These are phyloP conservation scores for Spiraea crenata DNA, from an alignment of 331 rosid species.

Conservation along the genomic window DNA sequence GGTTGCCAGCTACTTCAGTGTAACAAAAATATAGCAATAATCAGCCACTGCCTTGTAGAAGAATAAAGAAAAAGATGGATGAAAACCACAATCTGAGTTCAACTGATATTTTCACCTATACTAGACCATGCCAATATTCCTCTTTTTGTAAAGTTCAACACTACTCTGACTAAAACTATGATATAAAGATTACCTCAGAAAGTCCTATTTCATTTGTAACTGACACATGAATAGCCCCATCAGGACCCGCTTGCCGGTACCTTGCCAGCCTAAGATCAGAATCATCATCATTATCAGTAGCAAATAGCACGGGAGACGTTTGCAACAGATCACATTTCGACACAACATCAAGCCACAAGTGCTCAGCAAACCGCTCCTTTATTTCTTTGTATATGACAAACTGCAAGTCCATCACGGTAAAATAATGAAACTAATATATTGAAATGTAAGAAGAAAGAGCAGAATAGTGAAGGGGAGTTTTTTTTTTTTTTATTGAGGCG, in stretches of 20 bases:
- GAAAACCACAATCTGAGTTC: background rate
- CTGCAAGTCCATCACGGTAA: conserved; percentile 43
- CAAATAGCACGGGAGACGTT: conserved; percentile 62
- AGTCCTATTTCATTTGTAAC: conserved; percentile 61
- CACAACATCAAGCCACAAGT: conserved; percentile 87
- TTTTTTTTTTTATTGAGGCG: background rate
- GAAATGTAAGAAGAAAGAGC: conserved; percentile 1
- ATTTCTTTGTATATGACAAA: conserved; percentile 77
- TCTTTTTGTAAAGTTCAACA: background rate
- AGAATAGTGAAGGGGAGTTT: background rate
- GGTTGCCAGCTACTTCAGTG: too few species aligned
- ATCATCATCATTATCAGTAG: conserved; percentile 49
- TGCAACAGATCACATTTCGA: conserved; percentile 76
- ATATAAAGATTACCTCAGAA: conserved; percentile 52
- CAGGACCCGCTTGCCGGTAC: conserved; percentile 71
- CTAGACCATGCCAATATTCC: background rate
- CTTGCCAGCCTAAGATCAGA: conserved; percentile 47
- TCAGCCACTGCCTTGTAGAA: background rate
- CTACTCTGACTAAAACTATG: background rate
- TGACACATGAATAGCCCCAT: conserved; percentile 73
- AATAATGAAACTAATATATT: background rate
- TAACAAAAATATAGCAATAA: too few species aligned
- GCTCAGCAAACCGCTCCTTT: conserved; percentile 62
- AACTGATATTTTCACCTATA: background rate
- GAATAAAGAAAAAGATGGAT: background rate